phyloP scores from a whole-genome alignment of 1,284 basidiomycete species.

The Fomitopsis betulina region DNA sequence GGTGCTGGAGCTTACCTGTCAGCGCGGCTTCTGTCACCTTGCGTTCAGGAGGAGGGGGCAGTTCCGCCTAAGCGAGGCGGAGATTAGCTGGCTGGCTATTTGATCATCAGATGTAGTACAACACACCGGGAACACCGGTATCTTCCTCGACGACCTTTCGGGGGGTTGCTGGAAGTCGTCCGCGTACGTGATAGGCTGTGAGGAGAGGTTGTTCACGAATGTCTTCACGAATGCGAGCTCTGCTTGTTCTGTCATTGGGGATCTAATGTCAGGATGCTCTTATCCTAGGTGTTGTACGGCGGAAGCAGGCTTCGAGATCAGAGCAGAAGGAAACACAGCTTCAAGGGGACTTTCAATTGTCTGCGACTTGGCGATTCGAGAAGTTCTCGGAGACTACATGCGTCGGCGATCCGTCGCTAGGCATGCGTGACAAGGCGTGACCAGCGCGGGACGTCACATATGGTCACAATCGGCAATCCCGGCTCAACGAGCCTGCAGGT shows the following conservation, averaged over 20 bases:
- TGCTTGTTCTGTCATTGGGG: slow-evolving; percentile 57
- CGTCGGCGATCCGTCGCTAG: background rate
- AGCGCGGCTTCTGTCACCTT: slow-evolving; percentile 32
- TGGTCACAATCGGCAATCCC: background rate
- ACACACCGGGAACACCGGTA: slow-evolving; percentile 70
- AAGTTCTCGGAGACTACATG: too few species aligned
- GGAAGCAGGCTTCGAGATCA: background rate
- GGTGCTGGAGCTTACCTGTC: slow-evolving; percentile 27
- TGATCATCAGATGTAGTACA: background rate
- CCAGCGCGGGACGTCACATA: background rate
- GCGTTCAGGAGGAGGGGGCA: slow-evolving; percentile 54
- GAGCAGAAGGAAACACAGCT: background rate
- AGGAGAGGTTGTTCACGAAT: slow-evolving; percentile 63
- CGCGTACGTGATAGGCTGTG: slow-evolving; percentile 65
- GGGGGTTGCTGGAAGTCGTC: slow-evolving; percentile 78
- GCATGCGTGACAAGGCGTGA: background rate
- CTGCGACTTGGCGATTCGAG: background rate
- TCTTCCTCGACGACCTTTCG: slow-evolving; percentile 63
- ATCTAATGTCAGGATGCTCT: background rate
- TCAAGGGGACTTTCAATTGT: background rate
- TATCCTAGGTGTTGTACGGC: background rate
- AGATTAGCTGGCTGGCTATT: background rate
- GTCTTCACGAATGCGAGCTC: slow-evolving; percentile 71
- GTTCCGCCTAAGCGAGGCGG: slow-evolving; percentile 39
- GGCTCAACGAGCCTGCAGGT: background rate